Percentiles rank a stretch among this genome's conserved stretches.
phyloP scores from a whole-genome alignment of 306 rosid species.

The Prunus mira region DNA sequence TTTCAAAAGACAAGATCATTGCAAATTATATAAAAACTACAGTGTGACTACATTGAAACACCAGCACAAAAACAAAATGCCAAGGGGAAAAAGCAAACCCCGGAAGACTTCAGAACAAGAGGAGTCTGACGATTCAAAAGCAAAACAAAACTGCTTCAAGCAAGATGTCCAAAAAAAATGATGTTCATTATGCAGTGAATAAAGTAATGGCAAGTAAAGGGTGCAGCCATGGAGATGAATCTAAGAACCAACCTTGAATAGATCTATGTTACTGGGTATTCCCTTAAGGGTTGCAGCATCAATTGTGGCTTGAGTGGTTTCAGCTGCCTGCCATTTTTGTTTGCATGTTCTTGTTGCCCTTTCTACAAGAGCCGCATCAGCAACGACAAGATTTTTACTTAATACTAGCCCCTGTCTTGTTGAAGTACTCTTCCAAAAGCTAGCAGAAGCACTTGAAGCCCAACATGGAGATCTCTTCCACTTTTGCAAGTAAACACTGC shows the following conservation, averaged over 20 bases:
- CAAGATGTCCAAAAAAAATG: neutral
- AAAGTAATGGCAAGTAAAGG: neutral
- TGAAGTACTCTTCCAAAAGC: constrained; percentile 79
- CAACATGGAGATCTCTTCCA: constrained; percentile 93
- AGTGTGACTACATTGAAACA: neutral
- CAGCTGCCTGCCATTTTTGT: constrained; percentile 51
- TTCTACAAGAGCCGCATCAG: constrained; percentile 63
- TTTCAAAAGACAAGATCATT: neutral
- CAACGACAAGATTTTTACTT: constrained; percentile 84
- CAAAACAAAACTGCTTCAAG: neutral
- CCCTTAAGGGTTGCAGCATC: constrained; percentile 90
- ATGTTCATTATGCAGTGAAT: neutral
- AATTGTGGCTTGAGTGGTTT: constrained; percentile 94
- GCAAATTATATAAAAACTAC: neutral
- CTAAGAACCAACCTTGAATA: constrained; percentile 67
- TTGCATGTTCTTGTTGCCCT: constrained; percentile 71
- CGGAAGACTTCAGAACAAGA: neutral
- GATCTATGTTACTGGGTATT: constrained; percentile 97
- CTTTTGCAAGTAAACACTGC: constrained; percentile 80
- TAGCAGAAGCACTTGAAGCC: constrained; percentile 56
- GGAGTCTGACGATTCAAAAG: neutral
- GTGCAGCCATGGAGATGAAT: neutral
- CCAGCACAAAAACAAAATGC: neutral
- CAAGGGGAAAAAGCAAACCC: neutral
- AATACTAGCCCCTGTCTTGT: constrained; percentile 63